Base-by-base conservation (phyloP, 176 grass and related monocot genomes). In the Aegilops bicornis region DNA sequence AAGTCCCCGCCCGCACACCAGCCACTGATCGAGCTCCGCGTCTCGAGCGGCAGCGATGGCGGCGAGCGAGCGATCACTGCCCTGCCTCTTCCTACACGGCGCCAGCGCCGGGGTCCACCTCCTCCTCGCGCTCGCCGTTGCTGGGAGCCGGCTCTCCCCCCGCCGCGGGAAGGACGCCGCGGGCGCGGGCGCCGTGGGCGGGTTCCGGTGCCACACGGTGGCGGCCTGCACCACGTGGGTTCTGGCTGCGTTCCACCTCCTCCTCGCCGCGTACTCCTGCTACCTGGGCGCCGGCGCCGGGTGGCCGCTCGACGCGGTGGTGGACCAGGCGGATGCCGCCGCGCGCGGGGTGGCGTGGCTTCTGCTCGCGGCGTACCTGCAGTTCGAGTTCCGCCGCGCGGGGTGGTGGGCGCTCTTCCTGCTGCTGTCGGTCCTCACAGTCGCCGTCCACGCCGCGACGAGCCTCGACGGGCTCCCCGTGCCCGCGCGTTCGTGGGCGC, bases 361-460 rank as follows among this genome's bases (percentile, higher is more conserved):
- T 69, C 89, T 93, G 12, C 82, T 92, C 64, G 71, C 83, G 3
- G 85, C 78, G 32, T 93, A 97, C 62, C 40, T 93, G 64, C 87
- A 84, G 81, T 85, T 84, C 69, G 80, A 73, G 24, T 85, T 88
- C 59, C 65, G 35, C 5, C 79, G 73, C 15, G 81, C 81, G 69
- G 87, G 85, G 40, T 93, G 89, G 85, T 91, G 91, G 87, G 83
- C 58, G 16, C 10, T 98, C 22, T 93, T 91, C 87, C 42, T 93
- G 24, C 65, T 93, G 7, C 32, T 95, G n/a, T 95, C 92, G 7
- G 13, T 42, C 14, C 58, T 83, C 43, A 7, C 20, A 23, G 31
- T 91, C 39, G 82, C 64, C 22, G 45, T 54, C 5, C 81, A 93
- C 79, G 66, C 86, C 54, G 71, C 22, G 50, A 30, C 10, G 35